Conservation (phyloP, 179 eudicot species). For the Gypsophila paniculata region DNA sequence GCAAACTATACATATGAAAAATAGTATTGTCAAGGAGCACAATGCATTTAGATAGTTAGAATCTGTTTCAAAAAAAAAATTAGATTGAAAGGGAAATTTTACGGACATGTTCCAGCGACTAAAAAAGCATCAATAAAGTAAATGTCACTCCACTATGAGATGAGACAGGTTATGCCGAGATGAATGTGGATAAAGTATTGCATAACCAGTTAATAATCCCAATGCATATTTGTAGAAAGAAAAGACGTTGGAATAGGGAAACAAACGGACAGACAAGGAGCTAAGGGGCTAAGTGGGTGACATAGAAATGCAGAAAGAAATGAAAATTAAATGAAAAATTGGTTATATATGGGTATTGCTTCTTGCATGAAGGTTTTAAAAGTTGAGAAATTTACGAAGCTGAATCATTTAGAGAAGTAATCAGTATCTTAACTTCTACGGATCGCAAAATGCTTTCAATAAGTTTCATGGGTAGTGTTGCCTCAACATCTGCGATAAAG, state of each 20-base stretch:
- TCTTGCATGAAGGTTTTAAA: background rate
- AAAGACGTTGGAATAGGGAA: conserved; percentile 15
- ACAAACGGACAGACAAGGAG: conserved; percentile 18
- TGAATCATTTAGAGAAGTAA: background rate
- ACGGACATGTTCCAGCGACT: conserved; percentile 20
- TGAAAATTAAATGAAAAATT: too few species aligned
- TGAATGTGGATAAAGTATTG: conserved; percentile 3
- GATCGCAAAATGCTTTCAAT: too few species aligned
- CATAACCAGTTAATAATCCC: conserved; percentile 27
- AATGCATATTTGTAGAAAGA: conserved; percentile 28
- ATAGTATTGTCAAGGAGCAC: background rate
- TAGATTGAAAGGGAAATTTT: conserved; percentile 9
- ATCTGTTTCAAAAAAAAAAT: background rate
- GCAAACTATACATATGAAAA: background rate
- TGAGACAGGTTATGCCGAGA: conserved; percentile 7
- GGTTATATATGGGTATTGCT: background rate
- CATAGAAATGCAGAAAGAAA: too few species aligned
- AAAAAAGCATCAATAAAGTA: conserved; percentile 16
- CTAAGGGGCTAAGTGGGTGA: conserved; percentile 15
- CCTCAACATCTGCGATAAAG: background rate
- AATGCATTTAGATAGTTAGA: background rate
- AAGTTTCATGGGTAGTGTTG: background rate
- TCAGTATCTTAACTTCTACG: too few species aligned
- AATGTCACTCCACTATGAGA: conserved; percentile 21
- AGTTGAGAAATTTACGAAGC: background rate